Evolutionary conservation across 331 rosid genomes (phyloP).

Genomic region (Pyracantha coccinea): DNA sequence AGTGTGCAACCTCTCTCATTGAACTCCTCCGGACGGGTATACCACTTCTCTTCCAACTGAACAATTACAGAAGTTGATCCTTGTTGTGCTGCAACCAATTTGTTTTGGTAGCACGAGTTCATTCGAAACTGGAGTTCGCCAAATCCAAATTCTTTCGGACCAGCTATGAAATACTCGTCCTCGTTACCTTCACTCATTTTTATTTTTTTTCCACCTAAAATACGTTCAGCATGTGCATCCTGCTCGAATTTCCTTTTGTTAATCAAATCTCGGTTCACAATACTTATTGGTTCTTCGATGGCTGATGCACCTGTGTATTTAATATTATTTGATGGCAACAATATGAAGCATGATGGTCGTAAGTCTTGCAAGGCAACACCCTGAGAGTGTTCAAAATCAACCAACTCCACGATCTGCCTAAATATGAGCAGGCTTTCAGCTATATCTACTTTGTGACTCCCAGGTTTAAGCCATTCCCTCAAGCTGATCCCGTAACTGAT

Average conservation of each 20-base stretch:
- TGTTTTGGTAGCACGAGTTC: conserved; percentile 13
- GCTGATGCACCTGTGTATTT: conserved; percentile 36
- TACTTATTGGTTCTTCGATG: conserved; percentile 10
- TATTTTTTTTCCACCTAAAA: conserved; percentile 27
- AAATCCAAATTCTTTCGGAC: conserved; percentile 11
- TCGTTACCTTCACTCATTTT: conserved; percentile 22
- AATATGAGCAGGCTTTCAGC: conserved; percentile 36
- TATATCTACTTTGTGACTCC: conserved; percentile 23
- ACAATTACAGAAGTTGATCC: conserved; percentile 10
- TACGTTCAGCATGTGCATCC: conserved; percentile 13
- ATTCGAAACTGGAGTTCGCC: conserved; percentile 14
- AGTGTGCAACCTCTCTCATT: conserved; percentile 29
- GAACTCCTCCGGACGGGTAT: conserved; percentile 52
- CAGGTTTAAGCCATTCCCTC: conserved; percentile 46
- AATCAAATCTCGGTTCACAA: conserved; percentile 6
- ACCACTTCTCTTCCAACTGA: conserved; percentile 58
- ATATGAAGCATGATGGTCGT: conserved; percentile 37
- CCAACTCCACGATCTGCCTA: conserved; percentile 47
- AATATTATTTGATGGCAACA: conserved; percentile 38
- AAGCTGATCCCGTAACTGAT: conserved; percentile 30
- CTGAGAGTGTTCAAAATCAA: conserved; percentile 43
- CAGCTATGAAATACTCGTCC: conserved; percentile 5
- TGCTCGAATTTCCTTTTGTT: conserved; percentile 38
- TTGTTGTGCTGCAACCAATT: conserved; percentile 9
- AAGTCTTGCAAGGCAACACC: conserved; percentile 49